Conservation (phyloP, 331 rosid genomes). For the Malus hybrid region DNA sequence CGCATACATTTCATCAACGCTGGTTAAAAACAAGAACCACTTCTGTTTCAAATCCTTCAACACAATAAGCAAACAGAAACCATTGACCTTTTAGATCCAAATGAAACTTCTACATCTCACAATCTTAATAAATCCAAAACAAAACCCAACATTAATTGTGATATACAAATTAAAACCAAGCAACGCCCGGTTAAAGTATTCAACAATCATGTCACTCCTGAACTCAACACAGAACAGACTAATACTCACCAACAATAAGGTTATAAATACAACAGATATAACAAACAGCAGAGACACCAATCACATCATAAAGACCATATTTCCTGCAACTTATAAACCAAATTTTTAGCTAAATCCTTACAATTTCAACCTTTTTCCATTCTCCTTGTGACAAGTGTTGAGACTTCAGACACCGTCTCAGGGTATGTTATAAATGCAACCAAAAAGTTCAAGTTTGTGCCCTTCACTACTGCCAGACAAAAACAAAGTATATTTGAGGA, state of each 20-base stretch:
- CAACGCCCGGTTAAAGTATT: too few species aligned
- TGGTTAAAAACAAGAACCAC: background rate
- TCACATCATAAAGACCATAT: background rate
- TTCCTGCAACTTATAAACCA: background rate
- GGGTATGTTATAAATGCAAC: background rate
- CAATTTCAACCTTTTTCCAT: background rate
- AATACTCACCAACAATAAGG: too few species aligned
- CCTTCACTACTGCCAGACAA: background rate
- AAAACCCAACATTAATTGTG: background rate
- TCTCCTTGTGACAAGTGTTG: background rate
- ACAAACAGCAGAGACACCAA: background rate
- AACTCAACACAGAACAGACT: too few species aligned
- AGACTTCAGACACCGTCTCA: background rate
- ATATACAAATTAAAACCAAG: too few species aligned
- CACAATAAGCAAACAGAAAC: background rate
- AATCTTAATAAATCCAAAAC: background rate
- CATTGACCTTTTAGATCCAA: background rate
- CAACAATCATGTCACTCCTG: too few species aligned
- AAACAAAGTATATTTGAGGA: too few species aligned
- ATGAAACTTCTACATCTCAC: too few species aligned
- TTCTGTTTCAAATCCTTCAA: background rate
- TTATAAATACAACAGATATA: too few species aligned
- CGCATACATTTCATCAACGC: background rate
- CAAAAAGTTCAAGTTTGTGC: background rate
- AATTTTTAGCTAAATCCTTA: background rate